Conservation (phyloP, 768 basidiomycete genomes). For the Serpula lacrymans region DNA sequence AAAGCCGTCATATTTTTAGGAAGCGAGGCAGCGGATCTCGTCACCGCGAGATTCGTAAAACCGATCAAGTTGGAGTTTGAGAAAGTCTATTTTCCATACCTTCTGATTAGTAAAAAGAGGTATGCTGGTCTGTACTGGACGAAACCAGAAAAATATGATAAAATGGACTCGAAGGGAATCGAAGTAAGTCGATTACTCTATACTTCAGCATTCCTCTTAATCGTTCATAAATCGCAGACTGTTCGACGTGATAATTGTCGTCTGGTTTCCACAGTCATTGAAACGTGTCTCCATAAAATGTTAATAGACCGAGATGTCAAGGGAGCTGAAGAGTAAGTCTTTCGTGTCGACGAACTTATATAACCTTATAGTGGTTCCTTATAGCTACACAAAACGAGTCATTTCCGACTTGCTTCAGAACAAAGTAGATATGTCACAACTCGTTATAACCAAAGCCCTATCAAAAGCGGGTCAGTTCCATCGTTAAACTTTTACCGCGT, state of each 20-base stretch:
- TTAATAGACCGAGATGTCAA: slow-evolving; percentile 92
- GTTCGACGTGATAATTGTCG: slow-evolving; percentile 98
- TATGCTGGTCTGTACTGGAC: slow-evolving; percentile 99
- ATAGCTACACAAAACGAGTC: slow-evolving; percentile 87
- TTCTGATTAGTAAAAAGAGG: slow-evolving; percentile 97
- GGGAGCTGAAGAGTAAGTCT: slow-evolving; percentile 84
- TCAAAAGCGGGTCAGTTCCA: slow-evolving; percentile 68
- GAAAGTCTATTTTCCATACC: slow-evolving; percentile 97
- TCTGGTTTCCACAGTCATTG: slow-evolving; percentile 96
- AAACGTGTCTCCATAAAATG: slow-evolving; percentile 98
- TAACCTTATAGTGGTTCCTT: background rate
- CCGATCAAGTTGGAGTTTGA: slow-evolving; percentile 99
- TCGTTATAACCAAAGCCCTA: slow-evolving; percentile 97
- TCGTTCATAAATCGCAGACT: slow-evolving; percentile 52
- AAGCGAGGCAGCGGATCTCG: slow-evolving; percentile 87
- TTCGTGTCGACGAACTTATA: background rate
- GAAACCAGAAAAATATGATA: slow-evolving; percentile 90
- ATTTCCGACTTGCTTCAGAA: slow-evolving; percentile 95
- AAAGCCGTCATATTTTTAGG: slow-evolving; percentile 43
- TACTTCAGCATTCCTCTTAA: slow-evolving; percentile 1
- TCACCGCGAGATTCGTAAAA: slow-evolving; percentile 86
- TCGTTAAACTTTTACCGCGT: background rate
- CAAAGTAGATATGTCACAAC: slow-evolving; percentile 97
- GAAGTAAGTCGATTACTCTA: slow-evolving; percentile 55
- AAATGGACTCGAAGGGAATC: slow-evolving; percentile 99